Percentiles rank a stretch among this genome's conserved stretches.
Evolutionary conservation across 2,329 filamentous ascomycete genomes (phyloP).

Genomic region (Cryphonectria japonica): DNA sequence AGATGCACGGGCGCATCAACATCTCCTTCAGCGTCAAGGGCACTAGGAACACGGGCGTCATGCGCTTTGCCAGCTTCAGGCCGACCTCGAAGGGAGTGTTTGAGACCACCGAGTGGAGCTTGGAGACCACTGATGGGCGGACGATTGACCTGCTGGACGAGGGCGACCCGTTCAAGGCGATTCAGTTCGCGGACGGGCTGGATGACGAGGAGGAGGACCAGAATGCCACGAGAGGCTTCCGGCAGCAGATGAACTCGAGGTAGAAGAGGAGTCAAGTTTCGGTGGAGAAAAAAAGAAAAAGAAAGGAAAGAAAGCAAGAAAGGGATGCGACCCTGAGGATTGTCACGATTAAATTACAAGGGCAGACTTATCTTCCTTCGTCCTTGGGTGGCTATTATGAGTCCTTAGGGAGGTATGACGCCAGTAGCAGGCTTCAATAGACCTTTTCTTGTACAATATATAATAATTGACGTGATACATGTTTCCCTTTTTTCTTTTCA

Average conservation of each 20-base stretch:
- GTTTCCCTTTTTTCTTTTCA: neutral
- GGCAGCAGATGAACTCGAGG: slow-evolving; percentile 47
- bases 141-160: slow-evolving; percentile 75
- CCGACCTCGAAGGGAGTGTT: slow-evolving; percentile 67
- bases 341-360: neutral
- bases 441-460: slow-evolving; percentile 3
- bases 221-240: slow-evolving; percentile 49
- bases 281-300: neutral
- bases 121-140: slow-evolving; percentile 66
- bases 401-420: neutral
- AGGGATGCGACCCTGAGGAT: neutral
- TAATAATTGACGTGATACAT: neutral
- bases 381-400: neutral
- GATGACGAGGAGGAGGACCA: slow-evolving; percentile 45
- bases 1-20: slow-evolving; percentile 88
- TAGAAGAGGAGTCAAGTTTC: neutral
- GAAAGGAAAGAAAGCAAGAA: neutral
- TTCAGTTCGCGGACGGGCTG: slow-evolving; percentile 40
- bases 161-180: slow-evolving; percentile 67
- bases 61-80: slow-evolving; percentile 80
- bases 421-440: neutral
- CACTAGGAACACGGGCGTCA: slow-evolving; percentile 68
- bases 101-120: slow-evolving; percentile 87
- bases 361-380: neutral
- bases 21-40: slow-evolving; percentile 87